Conservation (phyloP, 2,329 filamentous ascomycete genomes). For the Herpomyces periplanetae region DNA sequence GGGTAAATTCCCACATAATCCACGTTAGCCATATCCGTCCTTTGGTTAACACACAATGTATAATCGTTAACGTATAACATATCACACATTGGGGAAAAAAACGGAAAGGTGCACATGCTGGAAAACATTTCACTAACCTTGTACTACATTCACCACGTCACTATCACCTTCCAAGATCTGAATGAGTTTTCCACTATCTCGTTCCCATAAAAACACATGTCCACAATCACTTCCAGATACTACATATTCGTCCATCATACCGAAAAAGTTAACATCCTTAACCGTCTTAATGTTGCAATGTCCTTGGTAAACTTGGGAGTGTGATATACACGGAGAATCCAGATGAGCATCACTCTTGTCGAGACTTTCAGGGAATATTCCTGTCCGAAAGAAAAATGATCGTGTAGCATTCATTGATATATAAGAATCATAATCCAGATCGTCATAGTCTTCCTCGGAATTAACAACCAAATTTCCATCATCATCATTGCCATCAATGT, state of each 20-base stretch:
- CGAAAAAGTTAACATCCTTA: conserved; percentile 28
- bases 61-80: conserved; percentile 1
- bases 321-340: conserved; percentile 14
- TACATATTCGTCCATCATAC: conserved; percentile 23
- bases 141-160: conserved; percentile 27
- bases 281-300: conserved; percentile 26
- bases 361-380: conserved; percentile 11
- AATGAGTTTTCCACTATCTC: conserved; percentile 17
- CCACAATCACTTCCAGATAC: conserved; percentile 24
- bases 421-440: conserved; percentile 7
- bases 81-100: neutral
- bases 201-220: conserved; percentile 27
- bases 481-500: conserved; percentile 6
- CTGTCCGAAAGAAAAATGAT: conserved; percentile 12
- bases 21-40: too few relatives aligned
- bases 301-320: conserved; percentile 17
- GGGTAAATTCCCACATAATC: too few relatives aligned
- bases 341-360: too few relatives aligned
- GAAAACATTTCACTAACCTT: conserved; percentile 10
- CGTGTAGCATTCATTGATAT: too few relatives aligned
- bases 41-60: conserved; percentile 4
- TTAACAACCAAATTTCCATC: conserved; percentile 5
- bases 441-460: conserved; percentile 7
- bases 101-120: neutral
- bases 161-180: conserved; percentile 24